These are phyloP conservation scores for Cardamine resedifolia DNA, from an alignment of 345 rosid genomes.

Conservation along the genomic window DNA sequence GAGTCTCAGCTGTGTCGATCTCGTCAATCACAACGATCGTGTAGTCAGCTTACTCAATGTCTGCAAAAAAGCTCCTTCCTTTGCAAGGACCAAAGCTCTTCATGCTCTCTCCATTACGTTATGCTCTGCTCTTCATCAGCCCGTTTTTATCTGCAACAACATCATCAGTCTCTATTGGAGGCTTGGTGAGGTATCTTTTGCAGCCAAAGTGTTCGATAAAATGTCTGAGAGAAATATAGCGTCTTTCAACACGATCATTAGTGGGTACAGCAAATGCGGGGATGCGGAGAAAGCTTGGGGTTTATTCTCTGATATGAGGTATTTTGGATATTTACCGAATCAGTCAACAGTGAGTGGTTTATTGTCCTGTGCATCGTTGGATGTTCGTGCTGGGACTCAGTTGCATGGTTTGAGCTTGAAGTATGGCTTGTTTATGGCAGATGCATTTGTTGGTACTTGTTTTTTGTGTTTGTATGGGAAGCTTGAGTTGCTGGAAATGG, in stretches of 20 bases:
- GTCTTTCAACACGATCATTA: constrained; percentile 60
- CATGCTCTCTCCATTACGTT: constrained; percentile 67
- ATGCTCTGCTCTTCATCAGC: constrained; percentile 44
- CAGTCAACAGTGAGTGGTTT: constrained; percentile 57
- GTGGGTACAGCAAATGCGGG: constrained; percentile 46
- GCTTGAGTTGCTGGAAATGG: constrained; percentile 51
- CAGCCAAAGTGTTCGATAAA: constrained; percentile 63
- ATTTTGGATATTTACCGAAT: constrained; percentile 50
- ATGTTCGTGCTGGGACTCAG: constrained; percentile 48
- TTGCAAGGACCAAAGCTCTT: constrained; percentile 52
- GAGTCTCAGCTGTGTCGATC: constrained; percentile 38
- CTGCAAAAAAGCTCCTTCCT: constrained; percentile 48
- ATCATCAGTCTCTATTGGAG: constrained; percentile 43
- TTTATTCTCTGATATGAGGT: constrained; percentile 51
- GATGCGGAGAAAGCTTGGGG: constrained; percentile 46
- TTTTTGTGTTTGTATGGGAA: constrained; percentile 70
- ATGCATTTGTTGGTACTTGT: constrained; percentile 71
- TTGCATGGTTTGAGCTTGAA: constrained; percentile 62
- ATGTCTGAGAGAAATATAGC: constrained; percentile 62
- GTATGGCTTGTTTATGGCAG: constrained; percentile 55
- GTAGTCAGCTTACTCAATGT: constrained; percentile 49
- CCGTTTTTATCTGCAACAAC: constrained; percentile 60
- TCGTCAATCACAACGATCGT: constrained; percentile 44
- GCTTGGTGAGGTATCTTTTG: constrained; percentile 38
- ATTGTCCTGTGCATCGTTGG: constrained; percentile 54